These are phyloP conservation scores for Pichia sp. DNA, from an alignment of 1,139 yeast genomes.

Conservation along the genomic window DNA sequence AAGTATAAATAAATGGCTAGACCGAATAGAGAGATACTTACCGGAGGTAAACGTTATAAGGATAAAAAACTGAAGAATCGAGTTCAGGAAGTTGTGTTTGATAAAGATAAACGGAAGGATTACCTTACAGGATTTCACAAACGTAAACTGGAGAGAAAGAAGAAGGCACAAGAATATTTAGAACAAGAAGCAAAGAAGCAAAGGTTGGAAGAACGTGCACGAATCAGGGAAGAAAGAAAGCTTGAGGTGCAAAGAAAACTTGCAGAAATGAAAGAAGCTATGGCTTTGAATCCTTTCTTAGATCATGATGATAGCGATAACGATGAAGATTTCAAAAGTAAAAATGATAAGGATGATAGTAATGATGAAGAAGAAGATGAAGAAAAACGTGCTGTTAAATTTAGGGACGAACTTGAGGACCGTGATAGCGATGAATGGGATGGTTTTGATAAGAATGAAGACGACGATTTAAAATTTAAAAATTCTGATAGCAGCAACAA, in stretches of 20 bases:
- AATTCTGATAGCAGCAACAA: constrained; percentile 18
- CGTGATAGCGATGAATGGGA: constrained; percentile 26
- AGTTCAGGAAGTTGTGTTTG: constrained; percentile 76
- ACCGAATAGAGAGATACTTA: constrained; percentile 72
- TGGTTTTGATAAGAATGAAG: constrained; percentile 7
- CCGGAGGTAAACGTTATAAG: constrained; percentile 82
- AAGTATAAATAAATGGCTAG: too few species aligned
- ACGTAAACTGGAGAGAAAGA: constrained; percentile 80
- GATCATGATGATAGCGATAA: constrained; percentile 11
- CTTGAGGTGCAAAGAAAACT: constrained; percentile 53
- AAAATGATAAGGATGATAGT: constrained; percentile 21
- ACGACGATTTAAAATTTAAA: constrained; percentile 18
- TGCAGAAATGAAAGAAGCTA: constrained; percentile 26
- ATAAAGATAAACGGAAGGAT: constrained; percentile 65
- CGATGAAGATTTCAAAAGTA: constrained; percentile 16
- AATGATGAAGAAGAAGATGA: constrained; percentile 17
- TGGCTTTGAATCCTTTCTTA: constrained; percentile 16
- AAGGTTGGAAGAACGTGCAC: constrained; percentile 68
- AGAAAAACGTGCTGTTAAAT: constrained; percentile 12
- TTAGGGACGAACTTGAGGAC: constrained; percentile 9
- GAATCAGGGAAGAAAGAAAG: constrained; percentile 62
- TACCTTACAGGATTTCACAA: constrained; percentile 94
- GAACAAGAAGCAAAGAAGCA: constrained; percentile 72
- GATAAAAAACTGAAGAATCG: constrained; percentile 55
- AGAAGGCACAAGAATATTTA: constrained; percentile 67